Conservation (phyloP, 83 land plant genomes). For the Picea abies region DNA sequence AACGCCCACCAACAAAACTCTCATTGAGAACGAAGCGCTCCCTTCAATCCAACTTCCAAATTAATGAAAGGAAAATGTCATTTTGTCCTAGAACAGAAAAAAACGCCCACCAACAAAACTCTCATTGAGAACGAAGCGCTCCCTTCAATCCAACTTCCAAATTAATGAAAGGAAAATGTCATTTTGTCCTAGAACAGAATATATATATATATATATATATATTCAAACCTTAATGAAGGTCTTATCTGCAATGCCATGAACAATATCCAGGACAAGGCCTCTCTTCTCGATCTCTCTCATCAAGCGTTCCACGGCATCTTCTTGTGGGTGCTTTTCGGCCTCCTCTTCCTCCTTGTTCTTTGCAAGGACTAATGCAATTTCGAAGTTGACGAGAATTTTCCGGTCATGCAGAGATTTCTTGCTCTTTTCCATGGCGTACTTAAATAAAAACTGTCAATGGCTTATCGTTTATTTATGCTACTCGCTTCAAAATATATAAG, state of each 20-base stretch:
- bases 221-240: constrained; percentile 26
- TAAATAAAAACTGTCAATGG: no score
- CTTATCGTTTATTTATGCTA: no score
- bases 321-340: neutral
- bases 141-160: neutral
- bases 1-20: neutral
- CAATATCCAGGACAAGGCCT: constrained; percentile 4
- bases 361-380: neutral
- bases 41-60: neutral
- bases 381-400: neutral
- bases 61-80: neutral
- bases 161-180: neutral
- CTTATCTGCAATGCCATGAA: constrained; percentile 1
- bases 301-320: neutral
- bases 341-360: constrained; percentile 12
- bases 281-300: neutral
- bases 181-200: neutral
- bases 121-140: neutral
- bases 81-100: neutral
- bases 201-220: no score
- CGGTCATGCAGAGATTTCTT: neutral
- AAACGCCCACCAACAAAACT: neutral
- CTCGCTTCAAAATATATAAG: no score
- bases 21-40: neutral
- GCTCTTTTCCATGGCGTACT: neutral